Conservation (phyloP, 306 rosid genomes). For the Cucumis sativus region Cucumber_9930_V3 NC_026658.2:3818501-3819000, state of each 20-base stretch:
- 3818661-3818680: neutral
- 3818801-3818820: neutral
- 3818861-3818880: too few species aligned
- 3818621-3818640: neutral
- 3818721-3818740: neutral
- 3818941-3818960: too few species aligned
- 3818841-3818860: too few species aligned
- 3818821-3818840: neutral
- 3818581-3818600: neutral
- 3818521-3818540: neutral
- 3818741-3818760: neutral
- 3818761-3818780: too few species aligned
- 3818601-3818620: neutral
- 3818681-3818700: neutral
- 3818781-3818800: too few species aligned
- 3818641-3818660: neutral
- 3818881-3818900: too few species aligned
- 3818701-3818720: too few species aligned
- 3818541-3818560: neutral
- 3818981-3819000: neutral
- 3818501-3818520: neutral
- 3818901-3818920: neutral
- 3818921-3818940: too few species aligned
- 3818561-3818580: neutral
- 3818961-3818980: neutral